These are phyloP conservation scores for Magnolia kwangsiensis DNA, from an alignment of 164 flowering plant species.

Conservation along the genomic window DNA sequence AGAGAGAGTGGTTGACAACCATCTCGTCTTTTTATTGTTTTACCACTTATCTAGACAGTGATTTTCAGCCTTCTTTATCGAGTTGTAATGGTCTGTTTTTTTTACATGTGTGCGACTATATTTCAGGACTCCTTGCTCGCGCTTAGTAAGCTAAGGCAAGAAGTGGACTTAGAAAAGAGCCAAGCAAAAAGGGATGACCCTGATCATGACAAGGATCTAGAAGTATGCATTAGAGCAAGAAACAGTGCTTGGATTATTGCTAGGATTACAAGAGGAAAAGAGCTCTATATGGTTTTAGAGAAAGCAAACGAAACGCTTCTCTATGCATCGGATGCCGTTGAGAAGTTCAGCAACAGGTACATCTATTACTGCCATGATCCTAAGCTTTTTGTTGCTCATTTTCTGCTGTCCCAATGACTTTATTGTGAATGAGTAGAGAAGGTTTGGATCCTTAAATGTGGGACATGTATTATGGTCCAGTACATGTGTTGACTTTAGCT, in stretches of 20 bases:
- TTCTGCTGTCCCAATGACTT: background rate
- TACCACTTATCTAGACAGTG: background rate
- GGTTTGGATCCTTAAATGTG: background rate
- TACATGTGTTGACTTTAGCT: background rate
- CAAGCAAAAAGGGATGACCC: slow-evolving; percentile 49
- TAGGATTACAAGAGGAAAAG: slow-evolving; percentile 71
- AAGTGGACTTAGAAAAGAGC: slow-evolving; percentile 77
- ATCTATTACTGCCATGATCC: background rate
- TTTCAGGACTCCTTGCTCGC: slow-evolving; percentile 80
- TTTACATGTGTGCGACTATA: background rate
- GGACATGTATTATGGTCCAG: background rate
- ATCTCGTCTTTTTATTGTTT: background rate
- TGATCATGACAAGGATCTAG: slow-evolving; percentile 65
- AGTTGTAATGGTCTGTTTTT: background rate
- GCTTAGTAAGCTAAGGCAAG: slow-evolving; percentile 70
- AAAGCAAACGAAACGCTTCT: slow-evolving; percentile 91
- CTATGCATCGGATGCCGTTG: slow-evolving; percentile 85
- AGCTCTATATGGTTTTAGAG: slow-evolving; percentile 91
- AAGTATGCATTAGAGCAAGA: slow-evolving; percentile 77
- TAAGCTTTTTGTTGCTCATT: background rate
- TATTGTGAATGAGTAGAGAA: background rate
- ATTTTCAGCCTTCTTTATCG: background rate
- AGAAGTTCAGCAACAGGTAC: slow-evolving; percentile 91
- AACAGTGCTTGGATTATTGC: slow-evolving; percentile 94
- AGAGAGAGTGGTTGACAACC: background rate